phyloP scores from a whole-genome alignment of 2,329 filamentous ascomycete species.

The Diaporthe eres region DNA sequence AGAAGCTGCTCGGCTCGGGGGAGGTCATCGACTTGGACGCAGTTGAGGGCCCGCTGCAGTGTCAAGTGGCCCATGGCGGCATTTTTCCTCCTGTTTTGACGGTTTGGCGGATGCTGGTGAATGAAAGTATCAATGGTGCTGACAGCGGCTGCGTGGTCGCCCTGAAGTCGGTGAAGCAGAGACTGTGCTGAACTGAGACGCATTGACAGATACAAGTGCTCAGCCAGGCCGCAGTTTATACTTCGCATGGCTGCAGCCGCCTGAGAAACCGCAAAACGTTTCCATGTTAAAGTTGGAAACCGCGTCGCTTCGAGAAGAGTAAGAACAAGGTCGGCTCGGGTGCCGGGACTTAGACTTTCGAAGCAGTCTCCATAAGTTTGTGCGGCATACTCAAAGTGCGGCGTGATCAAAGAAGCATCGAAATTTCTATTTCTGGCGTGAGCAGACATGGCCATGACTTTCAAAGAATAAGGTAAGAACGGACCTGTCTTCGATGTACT shows the following conservation, averaged over 20 bases:
- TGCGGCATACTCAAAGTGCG: background rate
- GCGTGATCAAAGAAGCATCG: background rate
- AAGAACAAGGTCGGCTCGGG: background rate
- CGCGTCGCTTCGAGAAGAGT: conserved; percentile 14
- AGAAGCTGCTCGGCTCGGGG: background rate
- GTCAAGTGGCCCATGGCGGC: background rate
- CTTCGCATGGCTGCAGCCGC: background rate
- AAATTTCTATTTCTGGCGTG: background rate
- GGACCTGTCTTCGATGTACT: conserved; percentile 15
- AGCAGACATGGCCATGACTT: background rate
- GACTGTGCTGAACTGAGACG: background rate
- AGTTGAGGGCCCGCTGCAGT: conserved; percentile 12
- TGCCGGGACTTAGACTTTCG: background rate
- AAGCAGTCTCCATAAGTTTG: background rate
- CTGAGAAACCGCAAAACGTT: background rate
- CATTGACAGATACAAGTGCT: background rate
- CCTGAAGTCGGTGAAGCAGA: conserved; percentile 1
- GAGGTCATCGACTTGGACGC: background rate
- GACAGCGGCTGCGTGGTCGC: background rate
- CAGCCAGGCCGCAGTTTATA: background rate
- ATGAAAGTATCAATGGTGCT: background rate
- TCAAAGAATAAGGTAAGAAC: background rate
- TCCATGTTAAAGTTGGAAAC: background rate
- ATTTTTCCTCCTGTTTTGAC: background rate
- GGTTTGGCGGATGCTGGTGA: background rate